Percentiles rank a stretch among this genome's conserved stretches.
Conservation (phyloP, 768 basidiomycete genomes). For the Mycena leptocephala region DNA sequence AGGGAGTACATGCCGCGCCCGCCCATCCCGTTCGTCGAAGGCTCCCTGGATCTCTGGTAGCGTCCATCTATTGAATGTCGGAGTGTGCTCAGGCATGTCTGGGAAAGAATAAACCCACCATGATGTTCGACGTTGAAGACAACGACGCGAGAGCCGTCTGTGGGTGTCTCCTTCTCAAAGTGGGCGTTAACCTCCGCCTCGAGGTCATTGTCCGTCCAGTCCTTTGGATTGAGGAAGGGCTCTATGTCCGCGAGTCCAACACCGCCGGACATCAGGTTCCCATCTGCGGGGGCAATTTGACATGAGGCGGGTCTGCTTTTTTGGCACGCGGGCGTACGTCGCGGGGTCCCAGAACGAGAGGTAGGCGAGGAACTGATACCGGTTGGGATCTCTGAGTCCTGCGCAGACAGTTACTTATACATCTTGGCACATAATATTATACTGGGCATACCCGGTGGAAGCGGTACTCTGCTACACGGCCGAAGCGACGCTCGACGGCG, state of each 20-base stretch:
- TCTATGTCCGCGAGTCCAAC: constrained; percentile 15
- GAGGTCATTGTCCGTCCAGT: constrained; percentile 23
- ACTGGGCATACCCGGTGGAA: constrained; percentile 8
- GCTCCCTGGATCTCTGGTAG: neutral
- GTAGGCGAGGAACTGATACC: constrained; percentile 9
- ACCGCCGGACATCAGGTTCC: neutral
- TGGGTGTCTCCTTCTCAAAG: neutral
- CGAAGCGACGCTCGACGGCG: constrained; percentile 61
- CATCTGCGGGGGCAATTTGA: neutral
- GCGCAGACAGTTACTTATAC: neutral
- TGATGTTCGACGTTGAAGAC: neutral
- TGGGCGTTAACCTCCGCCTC: neutral
- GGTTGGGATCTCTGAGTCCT: constrained; percentile 1
- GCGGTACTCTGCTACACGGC: constrained; percentile 21
- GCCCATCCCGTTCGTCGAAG: neutral
- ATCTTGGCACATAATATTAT: neutral
- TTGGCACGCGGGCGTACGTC: constrained; percentile 21
- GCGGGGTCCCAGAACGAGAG: constrained; percentile 21
- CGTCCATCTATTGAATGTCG: neutral
- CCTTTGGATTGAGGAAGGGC: neutral
- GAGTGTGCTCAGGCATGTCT: neutral
- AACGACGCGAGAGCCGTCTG: constrained; percentile 19
- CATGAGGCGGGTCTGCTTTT: neutral
- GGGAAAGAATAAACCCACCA: neutral
- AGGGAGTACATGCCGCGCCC: neutral